These are phyloP conservation scores for Lasiodiplodia gonubiensis DNA, from an alignment of 2,329 filamentous ascomycete species.

Conservation along the genomic window DNA sequence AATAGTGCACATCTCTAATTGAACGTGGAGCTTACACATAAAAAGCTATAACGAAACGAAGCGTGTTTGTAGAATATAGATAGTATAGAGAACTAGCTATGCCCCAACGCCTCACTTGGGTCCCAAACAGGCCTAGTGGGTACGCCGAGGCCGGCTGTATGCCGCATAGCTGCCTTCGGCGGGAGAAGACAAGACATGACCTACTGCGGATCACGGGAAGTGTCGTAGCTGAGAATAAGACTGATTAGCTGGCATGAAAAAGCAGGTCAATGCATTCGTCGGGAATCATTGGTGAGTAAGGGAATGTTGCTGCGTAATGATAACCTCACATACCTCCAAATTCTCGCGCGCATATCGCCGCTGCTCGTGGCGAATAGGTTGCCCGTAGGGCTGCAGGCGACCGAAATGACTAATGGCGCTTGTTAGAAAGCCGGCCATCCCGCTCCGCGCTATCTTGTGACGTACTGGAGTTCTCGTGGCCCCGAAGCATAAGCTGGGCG, in stretches of 20 bases:
- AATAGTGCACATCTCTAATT: too few species aligned
- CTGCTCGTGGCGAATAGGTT: constrained; percentile 94
- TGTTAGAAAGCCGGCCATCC: constrained; percentile 15
- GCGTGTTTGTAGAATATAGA: too few species aligned
- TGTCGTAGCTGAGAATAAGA: constrained; percentile 22
- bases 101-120: too few species aligned
- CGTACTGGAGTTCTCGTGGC: constrained; percentile 91
- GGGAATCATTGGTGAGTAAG: constrained; percentile 10
- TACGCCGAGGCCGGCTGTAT: too few species aligned
- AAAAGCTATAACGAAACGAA: too few species aligned
- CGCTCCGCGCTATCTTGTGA: constrained; percentile 30
- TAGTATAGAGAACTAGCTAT: too few species aligned
- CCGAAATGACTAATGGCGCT: constrained; percentile 75
- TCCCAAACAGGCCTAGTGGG: too few species aligned
- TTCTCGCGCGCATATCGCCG: constrained; percentile 95
- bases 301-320: constrained; percentile 1
- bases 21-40: too few species aligned
- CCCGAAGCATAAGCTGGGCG: constrained; percentile 97
- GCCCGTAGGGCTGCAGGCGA: constrained; percentile 88
- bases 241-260: not conserved
- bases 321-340: constrained; percentile 75
- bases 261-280: not conserved
- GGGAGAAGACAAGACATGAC: too few species aligned
- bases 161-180: too few species aligned
- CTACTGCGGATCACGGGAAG: too few species aligned